Evolutionary conservation across 495 filamentous ascomycete species (phyloP), one percentile per base, ranked within the genome.

Genomic region (Hyaloscypha bicolor): DNA sequence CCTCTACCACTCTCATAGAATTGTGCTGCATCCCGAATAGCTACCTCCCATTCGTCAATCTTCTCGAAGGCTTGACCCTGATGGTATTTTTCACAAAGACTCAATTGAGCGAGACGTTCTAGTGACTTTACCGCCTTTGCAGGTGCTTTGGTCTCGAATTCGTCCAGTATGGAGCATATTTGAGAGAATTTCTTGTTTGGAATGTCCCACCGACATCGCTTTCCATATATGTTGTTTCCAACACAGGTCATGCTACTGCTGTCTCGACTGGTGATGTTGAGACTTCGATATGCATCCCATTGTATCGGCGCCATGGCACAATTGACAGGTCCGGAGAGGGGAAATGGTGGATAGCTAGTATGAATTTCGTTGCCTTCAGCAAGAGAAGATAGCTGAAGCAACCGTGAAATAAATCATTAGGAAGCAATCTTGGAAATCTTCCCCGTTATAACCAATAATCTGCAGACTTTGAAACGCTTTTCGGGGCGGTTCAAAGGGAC

Each of bases 251-350:
- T 52, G 9, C 39, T 29, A 9, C 8, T 19, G 63, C 55, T 60
- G 30, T 59, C 55, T 12, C 63, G 63, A 37, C 22, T 33, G 12
- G 55, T 51, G 37, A 66, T 60, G 21, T 66, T 59, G 33, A 66
- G 63, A 21, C 1, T 52, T 48, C 55, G 33, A 53, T 66, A 66
- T 3, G 65, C 60, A 56, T 67, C 60, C 58, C 60, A 67, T 48
- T 59, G 51, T 2, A 19, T 33, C 62, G 2, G 79, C 77, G 11
- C 78, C 86, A 69, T 78, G 81, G 5, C 77, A 76, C 16, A 48
- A 14, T 19, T 48, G 42, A 48, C 42, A 48, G 42, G 16, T 48
- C 11, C 42, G 16, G 11, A 12, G 16, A 12, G 42, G 11, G 16
- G 16, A 16, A 48, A 48, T 48, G 3, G 42, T 12, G 35, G 16